A percentile compares a stretch with the other conserved stretches of the same genome.
Evolutionary conservation across 2,329 filamentous ascomycete species (phyloP).

Genomic region (Trichoderma pleuroti): DNA sequence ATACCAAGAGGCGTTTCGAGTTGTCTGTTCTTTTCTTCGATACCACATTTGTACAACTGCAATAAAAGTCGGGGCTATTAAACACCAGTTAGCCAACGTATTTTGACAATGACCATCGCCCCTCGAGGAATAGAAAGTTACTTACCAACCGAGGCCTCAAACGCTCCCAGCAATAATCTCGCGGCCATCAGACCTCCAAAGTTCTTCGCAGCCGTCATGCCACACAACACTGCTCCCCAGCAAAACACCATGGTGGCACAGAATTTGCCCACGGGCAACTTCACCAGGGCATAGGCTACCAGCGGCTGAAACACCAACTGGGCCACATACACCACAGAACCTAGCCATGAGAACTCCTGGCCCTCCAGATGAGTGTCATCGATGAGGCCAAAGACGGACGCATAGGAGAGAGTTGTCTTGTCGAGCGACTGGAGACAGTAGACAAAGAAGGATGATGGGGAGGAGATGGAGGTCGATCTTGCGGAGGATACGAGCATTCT

Average conservation of each 20-base stretch:
- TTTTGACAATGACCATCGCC: not conserved
- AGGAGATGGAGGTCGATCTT: conserved; percentile 50
- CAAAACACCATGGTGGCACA: conserved; percentile 47
- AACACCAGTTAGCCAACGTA: not conserved
- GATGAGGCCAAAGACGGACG: conserved; percentile 60
- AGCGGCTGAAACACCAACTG: conserved; percentile 47
- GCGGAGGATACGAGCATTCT: conserved; percentile 46
- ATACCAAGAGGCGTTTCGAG: conserved; percentile 32
- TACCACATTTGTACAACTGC: conserved; percentile 38
- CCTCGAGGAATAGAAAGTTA: not conserved
- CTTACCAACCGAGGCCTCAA: conserved; percentile 43
- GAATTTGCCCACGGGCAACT: conserved; percentile 53
- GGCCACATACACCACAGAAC: conserved; percentile 35
- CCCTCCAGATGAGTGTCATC: conserved; percentile 47
- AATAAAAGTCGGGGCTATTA: conserved; percentile 29
- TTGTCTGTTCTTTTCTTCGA: conserved; percentile 33
- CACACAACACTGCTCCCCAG: conserved; percentile 51
- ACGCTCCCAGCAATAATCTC: conserved; percentile 44
- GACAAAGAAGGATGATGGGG: conserved; percentile 49
- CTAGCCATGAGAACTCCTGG: conserved; percentile 63
- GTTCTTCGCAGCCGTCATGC: conserved; percentile 49
- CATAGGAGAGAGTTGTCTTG: conserved; percentile 49
- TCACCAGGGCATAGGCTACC: conserved; percentile 52
- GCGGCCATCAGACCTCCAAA: conserved; percentile 45
- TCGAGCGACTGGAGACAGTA: conserved; percentile 42